Evolutionary conservation across 2,329 filamentous ascomycete genomes (phyloP).

Genomic region (Apiospora hydei): DNA sequence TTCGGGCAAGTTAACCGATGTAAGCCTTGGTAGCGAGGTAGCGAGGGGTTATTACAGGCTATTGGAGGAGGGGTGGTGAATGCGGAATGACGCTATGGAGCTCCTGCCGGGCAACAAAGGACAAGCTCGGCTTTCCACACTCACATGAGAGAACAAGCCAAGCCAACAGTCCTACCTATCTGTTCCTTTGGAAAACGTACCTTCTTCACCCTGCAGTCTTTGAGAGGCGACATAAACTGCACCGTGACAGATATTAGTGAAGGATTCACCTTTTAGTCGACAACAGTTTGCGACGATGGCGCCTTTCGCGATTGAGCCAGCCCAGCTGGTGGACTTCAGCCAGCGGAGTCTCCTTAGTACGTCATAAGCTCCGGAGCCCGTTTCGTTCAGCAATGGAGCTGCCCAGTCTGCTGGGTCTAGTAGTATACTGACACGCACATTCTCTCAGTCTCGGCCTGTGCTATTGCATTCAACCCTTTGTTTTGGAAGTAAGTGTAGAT

Average conservation of each 20-base stretch:
- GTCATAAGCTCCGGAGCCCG: constrained; percentile 38
- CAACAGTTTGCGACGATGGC: constrained; percentile 45
- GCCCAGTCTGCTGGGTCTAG: neutral
- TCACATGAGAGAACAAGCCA: constrained; percentile 10
- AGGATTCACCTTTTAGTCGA: too few species aligned
- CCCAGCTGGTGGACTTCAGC: constrained; percentile 67
- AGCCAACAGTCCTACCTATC: neutral
- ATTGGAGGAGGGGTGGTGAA: constrained; percentile 16
- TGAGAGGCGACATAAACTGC: neutral
- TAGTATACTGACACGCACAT: neutral
- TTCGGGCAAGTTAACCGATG: constrained; percentile 20
- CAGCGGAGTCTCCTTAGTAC: constrained; percentile 72
- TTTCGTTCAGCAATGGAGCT: neutral
- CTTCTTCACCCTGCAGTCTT: neutral
- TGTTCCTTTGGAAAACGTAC: neutral
- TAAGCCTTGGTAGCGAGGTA: constrained; percentile 23
- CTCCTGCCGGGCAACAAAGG: constrained; percentile 11
- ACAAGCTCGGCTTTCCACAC: constrained; percentile 12
- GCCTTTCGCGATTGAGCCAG: constrained; percentile 42
- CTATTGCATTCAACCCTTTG: constrained; percentile 95
- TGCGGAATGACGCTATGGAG: constrained; percentile 23
- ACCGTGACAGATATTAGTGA: neutral
- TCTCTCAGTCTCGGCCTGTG: constrained; percentile 73
- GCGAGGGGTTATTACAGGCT: constrained; percentile 17
- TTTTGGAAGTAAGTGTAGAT: constrained; percentile 89